Conservation (phyloP, 306 rosid genomes). For the Boehmeria nivea region DNA sequence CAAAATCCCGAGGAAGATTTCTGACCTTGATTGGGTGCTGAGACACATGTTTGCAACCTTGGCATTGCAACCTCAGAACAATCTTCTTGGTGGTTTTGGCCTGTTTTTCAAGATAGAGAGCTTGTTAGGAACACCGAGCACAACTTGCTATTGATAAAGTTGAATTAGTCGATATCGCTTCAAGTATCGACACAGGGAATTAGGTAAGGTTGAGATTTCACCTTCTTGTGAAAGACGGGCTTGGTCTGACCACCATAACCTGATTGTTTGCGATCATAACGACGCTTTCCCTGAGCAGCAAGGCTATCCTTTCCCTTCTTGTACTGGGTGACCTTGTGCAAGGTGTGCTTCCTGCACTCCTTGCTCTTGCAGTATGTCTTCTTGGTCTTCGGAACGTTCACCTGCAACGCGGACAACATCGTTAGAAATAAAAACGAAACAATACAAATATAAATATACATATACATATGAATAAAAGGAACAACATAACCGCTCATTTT, state of each 20-base stretch:
- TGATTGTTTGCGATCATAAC: slow-evolving; percentile 47
- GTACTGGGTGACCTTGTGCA: slow-evolving; percentile 50
- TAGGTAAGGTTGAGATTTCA: not conserved
- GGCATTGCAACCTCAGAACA: slow-evolving; percentile 46
- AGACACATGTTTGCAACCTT: slow-evolving; percentile 43
- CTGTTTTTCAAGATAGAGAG: slow-evolving; percentile 5
- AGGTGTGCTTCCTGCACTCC: slow-evolving; percentile 48
- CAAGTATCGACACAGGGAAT: not conserved
- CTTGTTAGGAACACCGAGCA: not conserved
- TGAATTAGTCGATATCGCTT: not conserved
- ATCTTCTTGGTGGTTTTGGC: slow-evolving; percentile 50
- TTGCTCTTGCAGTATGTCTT: slow-evolving; percentile 43
- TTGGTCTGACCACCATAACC: slow-evolving; percentile 52
- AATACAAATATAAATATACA: no score
- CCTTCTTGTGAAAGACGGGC: slow-evolving; percentile 48
- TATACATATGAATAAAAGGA: no score
- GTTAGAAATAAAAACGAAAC: not conserved
- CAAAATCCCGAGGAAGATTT: not conserved
- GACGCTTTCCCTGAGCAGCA: slow-evolving; percentile 47
- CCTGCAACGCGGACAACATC: no score
- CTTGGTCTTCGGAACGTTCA: slow-evolving; percentile 46
- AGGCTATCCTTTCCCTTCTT: slow-evolving; percentile 48
- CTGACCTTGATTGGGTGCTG: slow-evolving; percentile 48
- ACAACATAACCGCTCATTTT: no score
- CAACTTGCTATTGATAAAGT: not conserved